Conservation (phyloP, 2,329 filamentous ascomycete genomes). For the Zasmidium cellare region DNA sequence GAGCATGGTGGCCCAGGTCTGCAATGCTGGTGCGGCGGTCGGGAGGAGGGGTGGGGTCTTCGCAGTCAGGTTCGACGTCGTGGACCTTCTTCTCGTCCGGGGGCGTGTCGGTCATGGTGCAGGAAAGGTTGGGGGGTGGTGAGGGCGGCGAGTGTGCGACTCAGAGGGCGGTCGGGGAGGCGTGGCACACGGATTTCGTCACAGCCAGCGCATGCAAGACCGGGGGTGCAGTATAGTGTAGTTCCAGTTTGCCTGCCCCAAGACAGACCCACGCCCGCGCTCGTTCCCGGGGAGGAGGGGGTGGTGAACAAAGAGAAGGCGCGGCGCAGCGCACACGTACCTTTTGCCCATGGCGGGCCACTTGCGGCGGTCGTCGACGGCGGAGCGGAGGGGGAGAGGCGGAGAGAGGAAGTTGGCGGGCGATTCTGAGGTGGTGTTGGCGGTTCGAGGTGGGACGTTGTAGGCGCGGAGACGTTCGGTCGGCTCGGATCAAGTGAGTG, state of each 20-base stretch:
- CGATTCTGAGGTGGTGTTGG: no score
- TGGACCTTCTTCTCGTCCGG: conserved; percentile 25
- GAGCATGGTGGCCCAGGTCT: conserved; percentile 33
- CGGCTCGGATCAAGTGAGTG: no score
- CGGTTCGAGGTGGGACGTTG: no score
- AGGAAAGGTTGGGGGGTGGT: conserved; percentile 1
- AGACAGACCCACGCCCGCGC: conserved; percentile 8
- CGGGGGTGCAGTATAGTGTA: no score
- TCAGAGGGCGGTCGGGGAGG: no score
- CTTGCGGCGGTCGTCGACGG: neutral
- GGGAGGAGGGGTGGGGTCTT: conserved; percentile 3
- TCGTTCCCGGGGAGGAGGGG: neutral
- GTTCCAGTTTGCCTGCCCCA: neutral
- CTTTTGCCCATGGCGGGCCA: conserved; percentile 33
- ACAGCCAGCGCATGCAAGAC: conserved; percentile 3
- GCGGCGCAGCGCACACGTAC: conserved; percentile 19
- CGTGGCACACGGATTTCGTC: neutral
- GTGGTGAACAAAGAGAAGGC: conserved; percentile 6
- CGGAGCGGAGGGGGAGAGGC: neutral
- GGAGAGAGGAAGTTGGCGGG: neutral
- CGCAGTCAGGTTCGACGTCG: conserved; percentile 24
- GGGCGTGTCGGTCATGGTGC: conserved; percentile 24
- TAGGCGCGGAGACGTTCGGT: no score
- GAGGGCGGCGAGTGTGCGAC: neutral
- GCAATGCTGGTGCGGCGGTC: conserved; percentile 18